phyloP scores from a whole-genome alignment of 345 rosid species.

The Mallotus nudiflorus region DNA sequence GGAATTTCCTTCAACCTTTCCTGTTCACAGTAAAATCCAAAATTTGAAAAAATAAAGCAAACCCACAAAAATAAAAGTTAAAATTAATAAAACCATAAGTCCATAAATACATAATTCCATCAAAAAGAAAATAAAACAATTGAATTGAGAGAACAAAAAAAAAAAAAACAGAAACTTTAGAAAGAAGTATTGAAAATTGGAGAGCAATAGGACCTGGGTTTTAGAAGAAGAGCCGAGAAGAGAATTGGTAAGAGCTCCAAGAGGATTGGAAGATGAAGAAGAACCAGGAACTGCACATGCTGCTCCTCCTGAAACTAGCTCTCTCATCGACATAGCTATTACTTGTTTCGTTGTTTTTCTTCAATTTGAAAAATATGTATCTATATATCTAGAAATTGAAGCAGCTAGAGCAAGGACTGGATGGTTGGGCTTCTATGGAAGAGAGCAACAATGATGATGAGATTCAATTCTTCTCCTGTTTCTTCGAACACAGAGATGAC shows the following conservation, averaged over 20 bases:
- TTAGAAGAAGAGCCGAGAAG: conserved; percentile 89
- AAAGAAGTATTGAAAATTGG: not conserved
- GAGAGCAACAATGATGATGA: no score
- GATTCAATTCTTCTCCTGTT: no score
- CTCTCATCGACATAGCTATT: conserved; percentile 85
- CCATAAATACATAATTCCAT: not conserved
- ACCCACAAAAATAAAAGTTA: not conserved
- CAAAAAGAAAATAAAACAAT: not conserved
- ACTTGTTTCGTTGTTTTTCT: not conserved
- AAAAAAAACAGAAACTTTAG: no score
- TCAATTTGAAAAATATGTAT: not conserved
- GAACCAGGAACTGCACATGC: conserved; percentile 94
- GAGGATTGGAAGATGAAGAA: conserved; percentile 86
- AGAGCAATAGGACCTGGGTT: conserved; percentile 56
- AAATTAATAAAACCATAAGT: not conserved
- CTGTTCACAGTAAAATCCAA: conserved; percentile 34
- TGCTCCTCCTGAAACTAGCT: conserved; percentile 90
- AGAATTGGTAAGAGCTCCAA: conserved; percentile 92
- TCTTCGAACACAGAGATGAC: no score
- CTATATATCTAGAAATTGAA: not conserved
- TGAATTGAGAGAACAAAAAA: not conserved
- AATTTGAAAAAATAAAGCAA: not conserved
- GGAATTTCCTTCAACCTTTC: conserved; percentile 89
- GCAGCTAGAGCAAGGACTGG: not conserved
- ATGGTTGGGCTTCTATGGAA: no score